A percentile compares a stretch with the other conserved stretches of the same genome.
Evolutionary conservation across 2,329 filamentous ascomycete genomes (phyloP).

Genomic region (Fusarium sublunatum): DNA sequence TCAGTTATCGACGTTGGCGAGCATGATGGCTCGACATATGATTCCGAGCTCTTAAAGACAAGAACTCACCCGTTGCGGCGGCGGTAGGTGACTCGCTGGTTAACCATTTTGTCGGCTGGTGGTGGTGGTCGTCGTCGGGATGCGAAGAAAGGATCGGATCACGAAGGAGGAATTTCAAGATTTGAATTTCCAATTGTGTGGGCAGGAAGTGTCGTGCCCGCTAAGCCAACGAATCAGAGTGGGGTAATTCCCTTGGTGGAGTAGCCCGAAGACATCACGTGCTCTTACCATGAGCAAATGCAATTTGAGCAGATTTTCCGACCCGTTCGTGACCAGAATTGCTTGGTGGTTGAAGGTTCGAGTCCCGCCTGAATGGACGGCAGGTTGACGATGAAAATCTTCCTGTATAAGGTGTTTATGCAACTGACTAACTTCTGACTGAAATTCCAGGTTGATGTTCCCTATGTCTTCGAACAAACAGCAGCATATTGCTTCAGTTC

Average conservation of each 20-base stretch:
- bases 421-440: too few relatives aligned
- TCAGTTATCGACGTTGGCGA: constrained; percentile 40
- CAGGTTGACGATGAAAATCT: too few relatives aligned
- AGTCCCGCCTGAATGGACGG: too few relatives aligned
- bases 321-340: too few relatives aligned
- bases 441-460: too few relatives aligned
- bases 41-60: constrained; percentile 38
- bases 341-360: too few relatives aligned
- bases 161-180: constrained; percentile 55
- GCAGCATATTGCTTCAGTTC: too few relatives aligned
- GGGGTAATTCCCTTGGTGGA: constrained; percentile 1
- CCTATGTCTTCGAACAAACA: too few relatives aligned
- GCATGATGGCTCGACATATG: constrained; percentile 26
- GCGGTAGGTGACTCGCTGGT: constrained; percentile 74
- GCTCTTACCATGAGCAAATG: not conserved
- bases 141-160: constrained; percentile 53
- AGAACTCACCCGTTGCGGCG: constrained; percentile 81
- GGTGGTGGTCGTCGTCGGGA: constrained; percentile 42
- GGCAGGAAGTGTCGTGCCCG: constrained; percentile 54
- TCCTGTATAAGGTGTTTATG: too few relatives aligned
- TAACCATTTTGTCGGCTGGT: constrained; percentile 66
- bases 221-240: constrained; percentile 54
- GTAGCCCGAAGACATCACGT: constrained; percentile 31
- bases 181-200: constrained; percentile 56
- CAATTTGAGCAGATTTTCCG: too few relatives aligned